phyloP scores from a whole-genome alignment of 306 rosid species.

The Senna tora region DNA sequence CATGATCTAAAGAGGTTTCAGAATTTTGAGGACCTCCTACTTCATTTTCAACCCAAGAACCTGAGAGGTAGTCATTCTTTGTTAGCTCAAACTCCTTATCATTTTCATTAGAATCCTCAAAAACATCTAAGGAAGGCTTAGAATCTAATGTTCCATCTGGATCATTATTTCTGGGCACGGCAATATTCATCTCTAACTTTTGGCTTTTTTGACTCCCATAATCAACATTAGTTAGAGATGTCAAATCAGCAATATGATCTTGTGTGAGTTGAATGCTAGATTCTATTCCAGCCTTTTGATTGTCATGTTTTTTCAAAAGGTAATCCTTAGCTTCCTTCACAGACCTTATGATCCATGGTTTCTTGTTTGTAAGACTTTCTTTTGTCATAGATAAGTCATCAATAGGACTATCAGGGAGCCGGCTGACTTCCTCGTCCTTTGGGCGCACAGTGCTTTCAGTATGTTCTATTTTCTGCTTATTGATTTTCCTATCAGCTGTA shows the following conservation, averaged over 20 bases:
- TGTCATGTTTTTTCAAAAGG: slow-evolving; percentile 58
- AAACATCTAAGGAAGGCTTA: slow-evolving; percentile 40
- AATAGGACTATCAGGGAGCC: slow-evolving; percentile 30
- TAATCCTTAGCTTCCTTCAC: slow-evolving; percentile 90
- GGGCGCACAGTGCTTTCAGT: slow-evolving; percentile 33
- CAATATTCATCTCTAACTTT: slow-evolving; percentile 33
- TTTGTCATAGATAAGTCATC: slow-evolving; percentile 45
- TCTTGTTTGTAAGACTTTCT: slow-evolving; percentile 42
- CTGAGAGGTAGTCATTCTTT: slow-evolving; percentile 41
- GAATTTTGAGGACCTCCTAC: slow-evolving; percentile 41
- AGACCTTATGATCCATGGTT: slow-evolving; percentile 71
- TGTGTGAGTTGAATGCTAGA: slow-evolving; percentile 31
- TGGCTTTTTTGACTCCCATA: slow-evolving; percentile 34
- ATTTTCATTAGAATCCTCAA: slow-evolving; percentile 44
- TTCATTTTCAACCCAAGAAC: slow-evolving; percentile 30
- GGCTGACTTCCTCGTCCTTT: slow-evolving; percentile 32
- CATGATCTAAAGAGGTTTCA: slow-evolving; percentile 42
- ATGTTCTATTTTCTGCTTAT: slow-evolving; percentile 38
- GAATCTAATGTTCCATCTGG: slow-evolving; percentile 46
- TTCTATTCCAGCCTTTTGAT: slow-evolving; percentile 43
- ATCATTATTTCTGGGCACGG: slow-evolving; percentile 32
- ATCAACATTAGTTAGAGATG: slow-evolving; percentile 45
- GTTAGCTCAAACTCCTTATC: slow-evolving; percentile 45
- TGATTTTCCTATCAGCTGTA: slow-evolving; percentile 42
- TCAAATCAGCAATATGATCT: slow-evolving; percentile 42